Evolutionary conservation across 352 stramenopile species (phyloP), one percentile per base, ranked within the genome.

Genomic region (Globisporangium alternatum): DNA sequence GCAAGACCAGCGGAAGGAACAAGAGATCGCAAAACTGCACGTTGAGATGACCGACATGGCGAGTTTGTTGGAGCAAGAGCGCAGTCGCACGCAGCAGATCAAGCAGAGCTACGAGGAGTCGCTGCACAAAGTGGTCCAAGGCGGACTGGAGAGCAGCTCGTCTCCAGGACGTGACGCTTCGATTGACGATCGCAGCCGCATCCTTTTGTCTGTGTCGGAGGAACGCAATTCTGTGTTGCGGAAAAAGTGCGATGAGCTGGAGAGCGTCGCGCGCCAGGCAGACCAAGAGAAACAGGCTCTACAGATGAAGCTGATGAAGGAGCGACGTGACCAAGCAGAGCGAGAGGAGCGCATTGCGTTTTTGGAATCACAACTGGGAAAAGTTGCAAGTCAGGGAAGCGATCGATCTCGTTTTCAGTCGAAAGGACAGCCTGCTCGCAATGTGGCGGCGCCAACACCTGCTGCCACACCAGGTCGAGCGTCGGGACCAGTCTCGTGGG

Each of bases 61-160:
- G 30, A 75, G 64, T 41, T 64, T 78, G 48, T 69, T 95, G 19
- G 81, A 93, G 57, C 80, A 90, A 66, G 79, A 93, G 61, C 80
- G 85, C 55, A 77, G 84, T 35, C 80, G 88, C 62, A 81, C 81
- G n/a, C 73, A 85, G 60, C 84, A 90, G 66, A 83, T 93, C 51
- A 93, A 92, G 62, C 73, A 84, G 44, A 92, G 75, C 43, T 95
- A 94, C 60, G 86, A 95, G 63, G 85, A 95, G 53, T 90, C 86
- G 15, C 57, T 95, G 28, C 83, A 91, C 56, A 85, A 87, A 35
- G 81, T 95, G 33, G 77, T 91, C 17, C 79, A 78, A 35, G 70
- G 72, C 47, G 57, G 75, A 33, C 44, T 70, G 25, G 69, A 88
- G 9, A 68, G 74, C 22, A 44, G n/a, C 19, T 45, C 33, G 22